Evolutionary conservation across 1,284 basidiomycete species (phyloP), one percentile per base, ranked within the genome.

Genomic region (Cryptococcus floricola): DNA sequence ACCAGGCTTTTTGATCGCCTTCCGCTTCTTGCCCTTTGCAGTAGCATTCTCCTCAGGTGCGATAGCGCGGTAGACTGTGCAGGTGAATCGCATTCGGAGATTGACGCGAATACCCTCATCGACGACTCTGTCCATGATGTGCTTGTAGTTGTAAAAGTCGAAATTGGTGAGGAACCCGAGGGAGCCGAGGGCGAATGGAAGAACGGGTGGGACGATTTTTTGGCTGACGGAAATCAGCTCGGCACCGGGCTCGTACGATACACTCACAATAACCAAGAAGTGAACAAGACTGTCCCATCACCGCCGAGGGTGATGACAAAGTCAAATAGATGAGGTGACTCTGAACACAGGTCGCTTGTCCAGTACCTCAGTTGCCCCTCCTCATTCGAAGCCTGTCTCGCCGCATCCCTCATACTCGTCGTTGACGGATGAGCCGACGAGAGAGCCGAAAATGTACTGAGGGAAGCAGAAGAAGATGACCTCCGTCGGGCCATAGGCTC

Each of bases 101-200:
- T 98, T 98, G 59, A 98, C 93, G 19, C 95, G 88, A 60, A 98
- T 95, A 18, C 96, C 96, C 23, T 87, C 84, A 69, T 97, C 91
- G 60, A 98, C 85, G 13, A 87, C 91, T 58, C 83, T 86, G 76
- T 94, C 90, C 83, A 98, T 87, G 25, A 94, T 92, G 10, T 84
- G 78, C 69, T 86, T 83, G 79, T 95, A 88, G 69, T 94, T 84
- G 41, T 85, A 83, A 71, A 96, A 98, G 77, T 98, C 92, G 68
- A 98, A 98, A 76, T 97, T 97, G 58, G 96, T 98, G 54, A 98
- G 84, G 80, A 99, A 98, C 12, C 96, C 96, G 23, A 99, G 84
- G 9, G 95, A 98, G 44, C 96, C 96, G n/a, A 98, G 84, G 0
- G 96, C 93, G 74, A 98, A 98, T 0, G 96, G 88, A 27, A 99